Percentiles rank a stretch among this genome's conserved stretches.
These are phyloP conservation scores for Clarireedia monteithiana DNA, from an alignment of 2,329 filamentous ascomycete genomes.

Conservation along the genomic window DNA sequence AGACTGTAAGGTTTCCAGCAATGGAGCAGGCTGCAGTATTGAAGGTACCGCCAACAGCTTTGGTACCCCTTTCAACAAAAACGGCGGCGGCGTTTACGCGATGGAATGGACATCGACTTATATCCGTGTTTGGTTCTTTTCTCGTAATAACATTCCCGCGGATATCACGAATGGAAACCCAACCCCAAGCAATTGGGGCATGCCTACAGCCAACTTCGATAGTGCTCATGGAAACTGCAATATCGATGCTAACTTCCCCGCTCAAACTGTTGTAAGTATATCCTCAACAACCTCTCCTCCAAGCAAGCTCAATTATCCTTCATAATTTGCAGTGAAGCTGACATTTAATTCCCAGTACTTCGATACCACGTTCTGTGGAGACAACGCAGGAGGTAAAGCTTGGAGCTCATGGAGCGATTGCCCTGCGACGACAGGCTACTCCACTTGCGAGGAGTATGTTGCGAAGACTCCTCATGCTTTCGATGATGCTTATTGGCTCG, in stretches of 20 bases:
- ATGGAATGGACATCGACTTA: conserved; percentile 46
- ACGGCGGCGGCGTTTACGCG: conserved; percentile 42
- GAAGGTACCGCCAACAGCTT: conserved; percentile 31
- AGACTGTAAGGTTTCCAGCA: conserved; percentile 26
- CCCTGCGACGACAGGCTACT: conserved; percentile 52
- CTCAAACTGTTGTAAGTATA: conserved; percentile 58
- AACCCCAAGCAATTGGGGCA: conserved; percentile 58
- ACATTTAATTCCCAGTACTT: conserved; percentile 34
- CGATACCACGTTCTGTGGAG: conserved; percentile 78
- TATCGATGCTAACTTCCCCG: conserved; percentile 59
- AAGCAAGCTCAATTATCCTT: neutral
- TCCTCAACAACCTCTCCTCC: neutral
- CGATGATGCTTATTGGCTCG: conserved; percentile 65
- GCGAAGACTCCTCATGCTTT: conserved; percentile 63
- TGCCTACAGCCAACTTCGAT: conserved; percentile 54
- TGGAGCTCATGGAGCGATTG: conserved; percentile 34
- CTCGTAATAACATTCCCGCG: conserved; percentile 65
- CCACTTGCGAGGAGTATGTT: conserved; percentile 68
- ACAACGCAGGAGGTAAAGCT: conserved; percentile 63
- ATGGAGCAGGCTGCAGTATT: conserved; percentile 35
- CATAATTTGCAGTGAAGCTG: neutral
- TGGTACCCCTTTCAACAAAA: conserved; percentile 20
- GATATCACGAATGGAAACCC: conserved; percentile 53
- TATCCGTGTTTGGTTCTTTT: conserved; percentile 44
- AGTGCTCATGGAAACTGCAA: conserved; percentile 50